Evolutionary conservation across 2,329 filamentous ascomycete genomes (phyloP).

Genomic region (Iodosphaeria phyllophila): DNA sequence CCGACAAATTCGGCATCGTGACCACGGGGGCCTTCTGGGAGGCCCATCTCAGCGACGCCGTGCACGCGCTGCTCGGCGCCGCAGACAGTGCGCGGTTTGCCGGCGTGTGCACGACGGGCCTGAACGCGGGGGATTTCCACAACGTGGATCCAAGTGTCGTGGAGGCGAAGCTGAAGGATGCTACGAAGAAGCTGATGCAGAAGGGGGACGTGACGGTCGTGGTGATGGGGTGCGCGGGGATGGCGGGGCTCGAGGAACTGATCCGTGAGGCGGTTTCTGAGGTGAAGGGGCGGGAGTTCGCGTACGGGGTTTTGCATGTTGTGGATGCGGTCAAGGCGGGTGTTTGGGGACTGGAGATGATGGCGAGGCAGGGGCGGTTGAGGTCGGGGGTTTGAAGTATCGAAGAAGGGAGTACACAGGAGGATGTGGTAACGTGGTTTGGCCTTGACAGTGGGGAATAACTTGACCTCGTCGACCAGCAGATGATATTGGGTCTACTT

Average conservation of each 20-base stretch:
- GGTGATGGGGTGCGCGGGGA: conserved; percentile 77
- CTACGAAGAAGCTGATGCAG: conserved; percentile 45
- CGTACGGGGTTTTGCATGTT: conserved; percentile 38
- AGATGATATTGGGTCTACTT: conserved; percentile 1
- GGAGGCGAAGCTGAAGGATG: conserved; percentile 43
- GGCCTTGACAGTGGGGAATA: no score
- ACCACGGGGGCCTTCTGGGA: conserved; percentile 80
- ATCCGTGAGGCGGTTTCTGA: conserved; percentile 53
- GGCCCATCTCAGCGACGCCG: conserved; percentile 45
- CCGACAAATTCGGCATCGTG: conserved; percentile 62
- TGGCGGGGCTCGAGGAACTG: conserved; percentile 67
- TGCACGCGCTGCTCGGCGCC: conserved; percentile 41
- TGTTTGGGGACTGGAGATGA: conserved; percentile 39
- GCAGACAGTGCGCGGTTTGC: conserved; percentile 36
- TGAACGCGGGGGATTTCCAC: conserved; percentile 68
- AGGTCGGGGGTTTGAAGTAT: no score
- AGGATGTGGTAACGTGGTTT: no score
- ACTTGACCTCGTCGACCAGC: conserved; percentile 14
- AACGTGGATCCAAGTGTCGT: conserved; percentile 46
- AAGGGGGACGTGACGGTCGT: conserved; percentile 43
- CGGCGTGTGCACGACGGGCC: conserved; percentile 65
- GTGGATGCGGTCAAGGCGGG: conserved; percentile 67
- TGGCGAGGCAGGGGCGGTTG: conserved; percentile 22
- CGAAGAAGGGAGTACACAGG: no score
- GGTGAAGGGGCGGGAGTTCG: conserved; percentile 39